These are phyloP conservation scores for Syncephalastrum racemosum DNA, from an alignment of 371 early-diverging fungal genomes.

Conservation along the genomic window DNA sequence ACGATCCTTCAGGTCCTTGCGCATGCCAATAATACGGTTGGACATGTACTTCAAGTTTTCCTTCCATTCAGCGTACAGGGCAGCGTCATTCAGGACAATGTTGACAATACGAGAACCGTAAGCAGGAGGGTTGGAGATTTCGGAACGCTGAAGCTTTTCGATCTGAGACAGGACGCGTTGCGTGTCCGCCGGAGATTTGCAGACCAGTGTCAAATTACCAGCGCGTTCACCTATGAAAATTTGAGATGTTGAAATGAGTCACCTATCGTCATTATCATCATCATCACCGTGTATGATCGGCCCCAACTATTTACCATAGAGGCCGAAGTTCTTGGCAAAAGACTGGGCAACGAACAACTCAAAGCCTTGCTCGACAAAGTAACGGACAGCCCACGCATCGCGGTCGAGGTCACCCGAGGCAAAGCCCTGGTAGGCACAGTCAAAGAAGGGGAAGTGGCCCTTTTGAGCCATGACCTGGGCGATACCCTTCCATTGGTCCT, in stretches of 20 bases:
- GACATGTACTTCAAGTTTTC: constrained; percentile 84
- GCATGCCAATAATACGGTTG: constrained; percentile 85
- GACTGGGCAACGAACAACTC: constrained; percentile 90
- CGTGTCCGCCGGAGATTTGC: constrained; percentile 49
- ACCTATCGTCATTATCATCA: no score
- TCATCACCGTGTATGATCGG: neutral
- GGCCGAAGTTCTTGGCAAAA: constrained; percentile 96
- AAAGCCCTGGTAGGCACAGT: constrained; percentile 98
- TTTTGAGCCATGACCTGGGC: constrained; percentile 75
- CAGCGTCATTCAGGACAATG: constrained; percentile 78
- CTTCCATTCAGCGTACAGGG: constrained; percentile 82
- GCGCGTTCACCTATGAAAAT: constrained; percentile 74
- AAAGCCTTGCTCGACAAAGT: constrained; percentile 88
- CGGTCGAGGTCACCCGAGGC: constrained; percentile 89
- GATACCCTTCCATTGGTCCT: constrained; percentile 90
- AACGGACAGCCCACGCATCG: constrained; percentile 90
- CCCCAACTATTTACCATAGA: constrained; percentile 75
- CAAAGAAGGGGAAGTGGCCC: constrained; percentile 91
- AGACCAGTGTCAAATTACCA: constrained; percentile 84
- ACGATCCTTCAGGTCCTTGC: constrained; percentile 64
- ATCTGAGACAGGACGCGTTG: constrained; percentile 75
- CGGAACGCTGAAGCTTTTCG: constrained; percentile 80
- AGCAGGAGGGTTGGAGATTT: constrained; percentile 88
- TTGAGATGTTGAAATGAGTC: no score
- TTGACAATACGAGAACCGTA: constrained; percentile 89